These are phyloP conservation scores for Colletotrichum eremochloae DNA, from an alignment of 2,329 filamentous ascomycete species.

Conservation along the genomic window DNA sequence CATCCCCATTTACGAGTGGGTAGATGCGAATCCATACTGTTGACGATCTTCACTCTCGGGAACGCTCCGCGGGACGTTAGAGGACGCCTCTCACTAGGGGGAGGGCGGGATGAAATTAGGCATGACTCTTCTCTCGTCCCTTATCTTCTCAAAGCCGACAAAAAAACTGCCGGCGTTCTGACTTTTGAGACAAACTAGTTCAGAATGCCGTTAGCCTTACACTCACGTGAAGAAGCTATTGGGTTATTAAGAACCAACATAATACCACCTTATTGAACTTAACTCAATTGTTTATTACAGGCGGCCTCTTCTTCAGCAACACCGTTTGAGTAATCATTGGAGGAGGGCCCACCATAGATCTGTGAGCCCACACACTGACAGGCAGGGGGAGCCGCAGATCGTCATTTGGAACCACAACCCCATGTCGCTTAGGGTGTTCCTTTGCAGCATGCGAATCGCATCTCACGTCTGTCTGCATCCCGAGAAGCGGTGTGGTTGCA, in stretches of 20 bases:
- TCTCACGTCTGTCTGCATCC: too few relatives aligned
- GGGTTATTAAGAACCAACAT: background rate
- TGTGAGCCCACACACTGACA: background rate
- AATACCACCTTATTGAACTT: background rate
- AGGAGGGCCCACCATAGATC: slow-evolving; percentile 10
- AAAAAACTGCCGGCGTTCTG: background rate
- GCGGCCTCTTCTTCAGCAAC: slow-evolving; percentile 4
- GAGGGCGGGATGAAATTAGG: background rate
- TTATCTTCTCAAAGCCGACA: background rate
- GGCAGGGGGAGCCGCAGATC: slow-evolving; percentile 22
- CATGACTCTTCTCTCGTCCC: background rate
- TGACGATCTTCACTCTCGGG: slow-evolving; percentile 4
- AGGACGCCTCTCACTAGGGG: background rate
- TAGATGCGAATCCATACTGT: background rate
- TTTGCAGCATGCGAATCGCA: background rate
- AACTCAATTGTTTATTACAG: background rate
- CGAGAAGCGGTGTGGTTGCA: slow-evolving; percentile 1
- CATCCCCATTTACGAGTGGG: background rate
- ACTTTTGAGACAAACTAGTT: background rate
- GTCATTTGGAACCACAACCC: slow-evolving; percentile 20
- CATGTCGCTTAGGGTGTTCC: background rate
- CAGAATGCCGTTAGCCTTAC: background rate
- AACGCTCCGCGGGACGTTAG: background rate
- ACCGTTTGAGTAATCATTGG: background rate
- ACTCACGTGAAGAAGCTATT: background rate